phyloP scores from a whole-genome alignment of 2,329 filamentous ascomycete genomes.

The Eutypa lata region DNA sequence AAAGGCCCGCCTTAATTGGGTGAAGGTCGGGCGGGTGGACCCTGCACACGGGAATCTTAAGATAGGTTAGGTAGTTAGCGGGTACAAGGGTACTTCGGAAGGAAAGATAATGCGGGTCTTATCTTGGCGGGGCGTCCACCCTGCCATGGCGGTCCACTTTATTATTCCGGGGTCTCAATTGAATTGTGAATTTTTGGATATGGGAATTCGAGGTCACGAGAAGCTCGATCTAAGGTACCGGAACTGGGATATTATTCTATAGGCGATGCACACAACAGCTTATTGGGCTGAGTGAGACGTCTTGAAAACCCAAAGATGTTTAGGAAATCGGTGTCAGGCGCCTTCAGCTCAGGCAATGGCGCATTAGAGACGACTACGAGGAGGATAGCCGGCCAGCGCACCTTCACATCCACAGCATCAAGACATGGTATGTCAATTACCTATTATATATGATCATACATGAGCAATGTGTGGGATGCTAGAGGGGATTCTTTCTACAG shows the following conservation, averaged over 20 bases:
- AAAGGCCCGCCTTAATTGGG: not conserved
- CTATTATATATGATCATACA: no score
- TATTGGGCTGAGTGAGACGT: not conserved
- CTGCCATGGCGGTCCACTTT: not conserved
- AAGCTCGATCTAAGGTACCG: no score
- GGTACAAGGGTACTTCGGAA: not conserved
- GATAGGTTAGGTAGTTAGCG: no score
- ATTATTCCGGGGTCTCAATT: not conserved
- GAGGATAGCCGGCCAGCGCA: conserved; percentile 20
- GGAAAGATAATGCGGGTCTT: conserved; percentile 16
- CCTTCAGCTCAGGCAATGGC: conserved; percentile 21
- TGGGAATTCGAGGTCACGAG: conserved; percentile 9
- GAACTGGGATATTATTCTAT: no score
- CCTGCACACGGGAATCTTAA: no score
- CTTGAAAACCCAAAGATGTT: conserved; percentile 17
- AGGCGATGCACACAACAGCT: no score
- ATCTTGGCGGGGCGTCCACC: conserved; percentile 16
- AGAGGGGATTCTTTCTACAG: no score
- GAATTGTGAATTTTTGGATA: not conserved
- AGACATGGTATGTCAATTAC: conserved; percentile 24
- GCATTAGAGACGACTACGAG: conserved; percentile 18
- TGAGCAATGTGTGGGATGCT: no score
- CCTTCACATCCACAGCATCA: conserved; percentile 24
- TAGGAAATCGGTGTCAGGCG: conserved; percentile 22
- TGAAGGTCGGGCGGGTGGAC: not conserved